Conservation (phyloP, 1,139 yeast species). For the Debaryomyces fabryi region DNA sequence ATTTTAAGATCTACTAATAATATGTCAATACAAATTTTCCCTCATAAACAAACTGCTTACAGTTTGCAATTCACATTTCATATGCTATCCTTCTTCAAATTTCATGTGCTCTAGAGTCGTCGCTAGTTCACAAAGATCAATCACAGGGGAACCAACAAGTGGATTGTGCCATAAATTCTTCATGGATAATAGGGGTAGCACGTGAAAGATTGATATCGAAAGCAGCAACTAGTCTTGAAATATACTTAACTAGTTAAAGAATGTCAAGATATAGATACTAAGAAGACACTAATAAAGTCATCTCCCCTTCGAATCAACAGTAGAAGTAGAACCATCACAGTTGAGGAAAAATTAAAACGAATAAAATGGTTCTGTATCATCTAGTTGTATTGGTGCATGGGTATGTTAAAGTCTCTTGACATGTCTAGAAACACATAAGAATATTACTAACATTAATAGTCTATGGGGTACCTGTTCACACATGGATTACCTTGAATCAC, state of each 20-base stretch:
- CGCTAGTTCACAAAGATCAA: not conserved
- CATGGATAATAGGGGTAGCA: not conserved
- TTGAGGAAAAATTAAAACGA: not conserved
- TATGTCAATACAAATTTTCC: not conserved
- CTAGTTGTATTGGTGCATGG: constrained; percentile 79
- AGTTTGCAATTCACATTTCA: not conserved
- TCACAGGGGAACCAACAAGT: not conserved
- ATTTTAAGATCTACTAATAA: not conserved
- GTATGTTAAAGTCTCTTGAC: constrained; percentile 29
- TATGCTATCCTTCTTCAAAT: not conserved
- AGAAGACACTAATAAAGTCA: not conserved
- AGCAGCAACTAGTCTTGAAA: not conserved
- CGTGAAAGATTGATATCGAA: not conserved
- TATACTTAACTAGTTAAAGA: not conserved
- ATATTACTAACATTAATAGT: constrained; percentile 26
- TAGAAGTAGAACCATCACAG: not conserved
- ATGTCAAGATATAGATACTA: not conserved
- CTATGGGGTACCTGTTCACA: constrained; percentile 80
- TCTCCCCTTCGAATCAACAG: not conserved
- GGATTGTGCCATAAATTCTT: no score
- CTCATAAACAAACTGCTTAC: not conserved
- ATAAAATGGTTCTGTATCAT: constrained; percentile 43
- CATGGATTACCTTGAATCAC: constrained; percentile 56
- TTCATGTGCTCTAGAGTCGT: not conserved
- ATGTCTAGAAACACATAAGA: not conserved